A percentile compares a stretch with the other conserved stretches of the same genome.
phyloP scores from a whole-genome alignment of 1,284 basidiomycete species.

The Rhodotorula sp. region DNA sequence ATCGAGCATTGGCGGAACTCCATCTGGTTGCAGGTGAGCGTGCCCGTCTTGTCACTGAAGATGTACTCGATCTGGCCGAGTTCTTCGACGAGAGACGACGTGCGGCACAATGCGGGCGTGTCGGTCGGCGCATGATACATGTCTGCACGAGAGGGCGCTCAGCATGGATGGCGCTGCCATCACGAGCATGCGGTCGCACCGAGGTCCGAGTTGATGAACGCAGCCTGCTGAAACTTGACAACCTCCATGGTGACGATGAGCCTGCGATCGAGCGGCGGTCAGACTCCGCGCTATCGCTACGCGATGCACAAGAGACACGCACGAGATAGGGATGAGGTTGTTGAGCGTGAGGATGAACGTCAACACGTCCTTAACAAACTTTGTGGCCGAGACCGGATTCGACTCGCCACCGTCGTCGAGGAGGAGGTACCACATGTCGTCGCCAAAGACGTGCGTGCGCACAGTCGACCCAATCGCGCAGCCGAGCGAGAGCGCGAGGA shows the following conservation, averaged over 20 bases:
- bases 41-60: conserved; percentile 98
- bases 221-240: conserved; percentile 97
- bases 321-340: conserved; percentile 97
- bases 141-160: conserved; percentile 34
- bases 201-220: conserved; percentile 89
- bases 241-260: conserved; percentile 99
- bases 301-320: conserved; percentile 40
- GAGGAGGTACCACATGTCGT: conserved; percentile 55
- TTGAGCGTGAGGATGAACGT: conserved; percentile 99
- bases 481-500: conserved; percentile 83
- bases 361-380: conserved; percentile 72
- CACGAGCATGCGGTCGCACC: conserved; percentile 8
- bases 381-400: conserved; percentile 59
- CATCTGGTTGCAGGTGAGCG: conserved; percentile 95
- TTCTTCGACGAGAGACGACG: conserved; percentile 95
- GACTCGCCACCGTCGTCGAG: conserved; percentile 39
- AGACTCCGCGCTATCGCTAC: too few species aligned
- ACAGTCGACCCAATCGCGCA: conserved; percentile 91
- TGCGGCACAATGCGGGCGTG: conserved; percentile 93
- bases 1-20: conserved; percentile 92
- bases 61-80: conserved; percentile 98
- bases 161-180: conserved; percentile 68
- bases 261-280: conserved; percentile 24
- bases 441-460: conserved; percentile 55
- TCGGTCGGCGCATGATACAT: conserved; percentile 88